Conservation (phyloP, 2,329 filamentous ascomycete genomes). For the Curvularia spicifera region DNA sequence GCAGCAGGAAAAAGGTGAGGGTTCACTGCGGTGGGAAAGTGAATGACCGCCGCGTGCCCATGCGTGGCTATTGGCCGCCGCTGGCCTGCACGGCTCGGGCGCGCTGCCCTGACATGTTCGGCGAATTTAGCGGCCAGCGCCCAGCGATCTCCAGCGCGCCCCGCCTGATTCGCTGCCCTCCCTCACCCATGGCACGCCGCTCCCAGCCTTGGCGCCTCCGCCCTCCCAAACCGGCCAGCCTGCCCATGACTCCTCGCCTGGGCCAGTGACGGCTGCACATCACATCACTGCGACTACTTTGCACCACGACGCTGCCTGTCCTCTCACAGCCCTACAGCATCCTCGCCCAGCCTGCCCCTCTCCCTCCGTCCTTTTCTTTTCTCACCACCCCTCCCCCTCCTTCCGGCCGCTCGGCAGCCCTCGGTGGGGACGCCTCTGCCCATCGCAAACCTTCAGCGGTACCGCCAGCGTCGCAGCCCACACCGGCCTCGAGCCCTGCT, state of each 20-base stretch:
- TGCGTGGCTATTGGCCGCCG: constrained; percentile 22
- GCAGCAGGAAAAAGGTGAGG: constrained; percentile 5
- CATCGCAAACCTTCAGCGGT: neutral
- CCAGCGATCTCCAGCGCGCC: neutral
- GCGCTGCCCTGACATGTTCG: constrained; percentile 25
- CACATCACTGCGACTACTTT: constrained; percentile 6
- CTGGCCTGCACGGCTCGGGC: constrained; percentile 19
- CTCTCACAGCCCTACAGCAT: neutral
- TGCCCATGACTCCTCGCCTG: neutral
- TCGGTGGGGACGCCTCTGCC: neutral
- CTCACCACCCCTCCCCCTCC: neutral
- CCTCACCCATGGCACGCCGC: neutral
- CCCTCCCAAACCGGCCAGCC: constrained; percentile 26
- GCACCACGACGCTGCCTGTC: neutral
- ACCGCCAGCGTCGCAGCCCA: neutral
- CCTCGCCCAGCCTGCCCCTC: neutral
- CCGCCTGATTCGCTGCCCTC: constrained; percentile 15
- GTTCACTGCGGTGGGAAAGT: constrained; percentile 11
- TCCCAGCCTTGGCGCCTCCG: constrained; percentile 23
- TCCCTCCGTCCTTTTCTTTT: neutral
- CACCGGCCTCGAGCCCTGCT: neutral
- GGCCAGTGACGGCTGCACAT: constrained; percentile 2
- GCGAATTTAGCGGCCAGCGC: constrained; percentile 14
- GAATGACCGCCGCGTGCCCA: constrained; percentile 12
- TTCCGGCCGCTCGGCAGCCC: neutral